Conservation (phyloP, 495 filamentous ascomycete species). For the Thermothielavioides terrestris region DNA sequence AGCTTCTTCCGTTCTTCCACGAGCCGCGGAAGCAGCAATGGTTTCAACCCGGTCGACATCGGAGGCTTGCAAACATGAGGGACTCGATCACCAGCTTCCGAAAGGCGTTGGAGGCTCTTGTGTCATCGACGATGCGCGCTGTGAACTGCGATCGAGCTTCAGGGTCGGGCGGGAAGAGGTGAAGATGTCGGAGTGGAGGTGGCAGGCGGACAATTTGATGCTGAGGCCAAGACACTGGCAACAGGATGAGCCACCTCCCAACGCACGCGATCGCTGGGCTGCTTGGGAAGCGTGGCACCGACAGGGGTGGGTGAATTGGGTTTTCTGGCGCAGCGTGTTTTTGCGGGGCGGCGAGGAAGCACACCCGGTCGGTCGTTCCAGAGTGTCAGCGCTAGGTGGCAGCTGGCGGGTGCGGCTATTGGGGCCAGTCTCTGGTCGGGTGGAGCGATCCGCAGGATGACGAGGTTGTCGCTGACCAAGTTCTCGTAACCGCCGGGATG, state of each 20-base stretch:
- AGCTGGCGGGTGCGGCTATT: neutral
- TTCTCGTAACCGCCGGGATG: neutral
- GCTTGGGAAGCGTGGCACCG: conserved; percentile 5
- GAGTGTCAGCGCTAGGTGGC: too few species aligned
- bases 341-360: conserved; percentile 3
- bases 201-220: conserved; percentile 12
- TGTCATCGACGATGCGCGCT: neutral
- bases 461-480: conserved; percentile 5
- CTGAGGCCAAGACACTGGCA: conserved; percentile 4
- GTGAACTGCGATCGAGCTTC: too few species aligned
- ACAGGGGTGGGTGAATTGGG: conserved; percentile 8
- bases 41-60: conserved; percentile 47
- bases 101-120: neutral
- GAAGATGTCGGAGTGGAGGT: neutral
- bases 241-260: conserved; percentile 1
- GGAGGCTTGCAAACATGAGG: conserved; percentile 1
- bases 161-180: neutral
- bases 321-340: conserved; percentile 3
- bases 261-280: neutral
- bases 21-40: conserved; percentile 41
- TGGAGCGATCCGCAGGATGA: conserved; percentile 5
- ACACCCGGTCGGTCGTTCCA: conserved; percentile 7
- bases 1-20: conserved; percentile 44
- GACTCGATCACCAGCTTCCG: neutral
- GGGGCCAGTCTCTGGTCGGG: neutral